Percentiles rank a stretch among this genome's conserved stretches.
Conservation (phyloP, 179 eudicot genomes). For the Monotropa hypopitys region DNA sequence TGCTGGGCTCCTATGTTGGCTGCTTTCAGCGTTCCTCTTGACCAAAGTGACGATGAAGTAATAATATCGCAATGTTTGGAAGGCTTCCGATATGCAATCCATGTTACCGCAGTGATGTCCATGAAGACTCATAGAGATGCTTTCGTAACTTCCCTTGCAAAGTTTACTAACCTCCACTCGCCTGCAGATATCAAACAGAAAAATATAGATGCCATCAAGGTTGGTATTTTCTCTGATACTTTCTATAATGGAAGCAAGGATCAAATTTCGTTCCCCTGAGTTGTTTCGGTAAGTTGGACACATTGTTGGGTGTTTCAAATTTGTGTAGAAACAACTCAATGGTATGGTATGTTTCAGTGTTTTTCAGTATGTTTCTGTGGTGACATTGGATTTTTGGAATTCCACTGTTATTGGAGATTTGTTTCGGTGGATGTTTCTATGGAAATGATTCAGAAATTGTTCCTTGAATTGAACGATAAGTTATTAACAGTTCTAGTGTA, state of each 20-base stretch:
- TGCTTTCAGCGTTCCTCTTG: constrained; percentile 98
- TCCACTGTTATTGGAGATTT: background rate
- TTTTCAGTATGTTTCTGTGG: background rate
- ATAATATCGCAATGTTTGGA: constrained; percentile 73
- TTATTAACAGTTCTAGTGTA: background rate
- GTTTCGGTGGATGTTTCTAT: background rate
- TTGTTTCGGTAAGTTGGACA: background rate
- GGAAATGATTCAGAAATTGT: background rate
- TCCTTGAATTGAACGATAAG: background rate
- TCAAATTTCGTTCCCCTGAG: background rate
- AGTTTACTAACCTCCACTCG: constrained; percentile 92
- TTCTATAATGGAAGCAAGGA: background rate
- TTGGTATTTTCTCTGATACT: constrained; percentile 1
- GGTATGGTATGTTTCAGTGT: background rate
- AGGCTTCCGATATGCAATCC: constrained; percentile 86
- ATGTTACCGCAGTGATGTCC: constrained; percentile 94
- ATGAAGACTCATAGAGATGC: constrained; percentile 99
- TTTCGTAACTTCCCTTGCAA: constrained; percentile 85
- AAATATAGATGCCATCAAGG: constrained; percentile 81
- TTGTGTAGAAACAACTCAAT: background rate
- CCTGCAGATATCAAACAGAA: constrained; percentile 96
- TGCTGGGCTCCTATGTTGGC: constrained; percentile 99
- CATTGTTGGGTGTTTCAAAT: background rate
- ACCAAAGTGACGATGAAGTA: constrained; percentile 86
- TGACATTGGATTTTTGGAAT: background rate